Evolutionary conservation across 2,329 filamentous ascomycete genomes (phyloP), one percentile per base, ranked within the genome.

Genomic region (Cryphonectria nitschkei): DNA sequence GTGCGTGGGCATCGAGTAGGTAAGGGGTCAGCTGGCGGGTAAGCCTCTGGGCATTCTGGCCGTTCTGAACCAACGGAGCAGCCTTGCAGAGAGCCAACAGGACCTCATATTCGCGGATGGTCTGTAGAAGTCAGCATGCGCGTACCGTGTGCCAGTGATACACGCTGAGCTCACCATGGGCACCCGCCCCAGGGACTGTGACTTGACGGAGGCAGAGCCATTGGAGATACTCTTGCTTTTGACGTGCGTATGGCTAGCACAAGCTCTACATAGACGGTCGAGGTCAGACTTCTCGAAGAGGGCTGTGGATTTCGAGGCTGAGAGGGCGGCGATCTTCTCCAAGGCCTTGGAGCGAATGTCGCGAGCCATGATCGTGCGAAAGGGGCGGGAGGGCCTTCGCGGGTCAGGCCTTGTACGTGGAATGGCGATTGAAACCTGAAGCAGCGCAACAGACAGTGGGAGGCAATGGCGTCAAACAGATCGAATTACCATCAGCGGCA

Each of bases 61-160:
- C 81, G 62, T 89, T 90, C 67, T 90, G 86, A 37, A 98, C 86
- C 34, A 89, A 87, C 4, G 94, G 92, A 3, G 95, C 93, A 68
- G 95, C 93, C 82, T 95, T 95, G 84, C 95, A 98, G 37, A 99
- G 86, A 60, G 96, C 94, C 37, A 98, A 83, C 37, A 99, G 87
- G 68, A 97, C 93, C 80, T 99, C 95, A 75, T 97, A 91, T 84
- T 99, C 97, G 77, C 93, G 91, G 68, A 95, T 89, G 68, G 91
- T 93, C 94, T 97, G 70, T 32, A 54, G 9, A 58, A 50, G 34
- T 71, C 52, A 72, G 68, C 64, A 43, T n/a, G 50, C 29, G 43
- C 61, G 26, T 32, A 13, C 50, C 14, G 32, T 34, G 52, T 19
- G 16, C 52, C 11, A 34, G 26, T 56, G 61, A 41, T n/a, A 9